Evolutionary conservation across 2,329 filamentous ascomycete genomes (phyloP).

Genomic region (Penicillium sp.): DNA sequence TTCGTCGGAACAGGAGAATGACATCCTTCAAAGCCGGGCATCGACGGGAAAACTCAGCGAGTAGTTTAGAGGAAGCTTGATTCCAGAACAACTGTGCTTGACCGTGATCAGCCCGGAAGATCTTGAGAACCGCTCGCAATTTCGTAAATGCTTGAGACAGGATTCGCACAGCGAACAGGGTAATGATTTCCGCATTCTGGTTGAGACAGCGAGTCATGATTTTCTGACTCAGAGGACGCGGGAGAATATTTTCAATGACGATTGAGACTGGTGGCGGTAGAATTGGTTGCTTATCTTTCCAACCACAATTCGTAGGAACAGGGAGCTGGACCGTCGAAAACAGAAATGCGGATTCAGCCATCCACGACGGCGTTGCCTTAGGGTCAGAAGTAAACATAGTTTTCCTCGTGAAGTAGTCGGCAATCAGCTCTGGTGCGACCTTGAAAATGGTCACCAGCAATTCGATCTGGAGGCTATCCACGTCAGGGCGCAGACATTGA

Average conservation of each 20-base stretch:
- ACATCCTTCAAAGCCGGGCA: conserved; percentile 83
- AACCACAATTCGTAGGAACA: conserved; percentile 73
- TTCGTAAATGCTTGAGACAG: conserved; percentile 81
- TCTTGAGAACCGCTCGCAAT: conserved; percentile 65
- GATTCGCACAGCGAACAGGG: conserved; percentile 81
- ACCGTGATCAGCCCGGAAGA: conserved; percentile 59
- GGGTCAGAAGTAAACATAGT: conserved; percentile 84
- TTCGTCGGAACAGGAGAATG: conserved; percentile 72
- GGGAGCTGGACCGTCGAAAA: conserved; percentile 78
- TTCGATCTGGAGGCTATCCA: conserved; percentile 78
- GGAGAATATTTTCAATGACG: conserved; percentile 83
- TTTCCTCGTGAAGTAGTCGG: conserved; percentile 83
- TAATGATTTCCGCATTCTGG: conserved; percentile 76
- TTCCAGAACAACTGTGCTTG: conserved; percentile 64
- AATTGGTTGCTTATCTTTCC: conserved; percentile 62
- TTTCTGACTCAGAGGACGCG: conserved; percentile 79
- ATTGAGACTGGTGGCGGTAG: conserved; percentile 78
- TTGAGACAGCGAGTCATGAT: conserved; percentile 78
- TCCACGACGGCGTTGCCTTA: conserved; percentile 91
- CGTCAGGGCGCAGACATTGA: conserved; percentile 79
- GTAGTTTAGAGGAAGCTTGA: conserved; percentile 68
- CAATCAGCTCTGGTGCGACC: conserved; percentile 81
- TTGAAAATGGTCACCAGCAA: conserved; percentile 79
- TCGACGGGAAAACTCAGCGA: conserved; percentile 75
- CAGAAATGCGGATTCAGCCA: conserved; percentile 87